A percentile compares a stretch with the other conserved stretches of the same genome.
phyloP scores from a whole-genome alignment of 352 stramenopile genomes.

The Phytopythium delawarense region DNA sequence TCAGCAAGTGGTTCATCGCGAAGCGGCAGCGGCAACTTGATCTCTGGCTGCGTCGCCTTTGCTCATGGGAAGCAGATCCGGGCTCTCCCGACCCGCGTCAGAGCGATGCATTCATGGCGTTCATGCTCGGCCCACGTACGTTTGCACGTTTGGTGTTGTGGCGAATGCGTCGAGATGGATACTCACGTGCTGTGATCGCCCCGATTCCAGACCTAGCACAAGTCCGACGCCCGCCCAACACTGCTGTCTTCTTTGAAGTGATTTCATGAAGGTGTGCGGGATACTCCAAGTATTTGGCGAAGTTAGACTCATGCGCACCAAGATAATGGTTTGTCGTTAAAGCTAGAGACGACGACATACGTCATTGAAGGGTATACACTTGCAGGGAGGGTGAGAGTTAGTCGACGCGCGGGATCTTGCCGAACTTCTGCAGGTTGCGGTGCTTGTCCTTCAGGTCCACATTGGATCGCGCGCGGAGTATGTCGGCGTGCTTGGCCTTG shows the following conservation, averaged over 20 bases:
- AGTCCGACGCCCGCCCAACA: not conserved
- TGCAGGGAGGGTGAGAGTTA: not conserved
- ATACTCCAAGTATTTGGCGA: too few relatives aligned
- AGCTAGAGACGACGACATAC: not conserved
- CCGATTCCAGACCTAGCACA: too few relatives aligned
- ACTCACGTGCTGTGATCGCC: too few relatives aligned
- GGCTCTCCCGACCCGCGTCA: not conserved
- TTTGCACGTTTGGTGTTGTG: too few relatives aligned
- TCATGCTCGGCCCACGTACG: not conserved
- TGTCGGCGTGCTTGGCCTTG: slow-evolving; percentile 45
- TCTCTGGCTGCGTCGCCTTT: not conserved
- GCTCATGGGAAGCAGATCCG: not conserved
- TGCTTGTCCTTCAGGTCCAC: slow-evolving; percentile 86
- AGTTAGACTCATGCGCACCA: too few relatives aligned
- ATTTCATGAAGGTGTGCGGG: too few relatives aligned
- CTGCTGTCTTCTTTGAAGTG: not conserved
- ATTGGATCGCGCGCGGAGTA: slow-evolving; percentile 51
- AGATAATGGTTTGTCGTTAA: too few relatives aligned
- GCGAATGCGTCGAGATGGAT: too few relatives aligned
- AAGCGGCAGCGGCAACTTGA: not conserved
- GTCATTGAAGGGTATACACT: not conserved
- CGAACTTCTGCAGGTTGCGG: slow-evolving; percentile 58
- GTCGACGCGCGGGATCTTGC: slow-evolving; percentile 20
- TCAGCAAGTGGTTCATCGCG: not conserved
- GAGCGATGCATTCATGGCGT: not conserved